These are phyloP conservation scores for Termitomyces sp. DNA, from an alignment of 768 basidiomycete genomes.

Conservation along the genomic window DNA sequence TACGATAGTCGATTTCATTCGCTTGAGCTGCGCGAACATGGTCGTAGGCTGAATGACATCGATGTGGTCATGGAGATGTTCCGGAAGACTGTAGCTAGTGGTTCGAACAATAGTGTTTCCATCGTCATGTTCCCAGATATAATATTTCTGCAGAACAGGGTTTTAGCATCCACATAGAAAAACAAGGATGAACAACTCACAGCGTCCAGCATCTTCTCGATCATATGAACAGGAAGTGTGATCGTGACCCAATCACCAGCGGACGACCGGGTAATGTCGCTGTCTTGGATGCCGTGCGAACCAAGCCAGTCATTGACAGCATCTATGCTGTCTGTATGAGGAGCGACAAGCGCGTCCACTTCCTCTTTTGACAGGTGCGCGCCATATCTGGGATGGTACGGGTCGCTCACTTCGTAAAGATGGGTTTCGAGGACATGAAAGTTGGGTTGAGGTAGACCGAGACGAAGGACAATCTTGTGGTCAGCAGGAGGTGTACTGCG, in stretches of 20 bases:
- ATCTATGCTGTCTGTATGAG: constrained; percentile 50
- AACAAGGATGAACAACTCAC: background rate
- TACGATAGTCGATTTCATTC: constrained; percentile 15
- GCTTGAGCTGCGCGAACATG: constrained; percentile 41
- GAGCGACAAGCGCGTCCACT: constrained; percentile 59
- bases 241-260: constrained; percentile 67
- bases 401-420: constrained; percentile 55
- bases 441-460: constrained; percentile 51
- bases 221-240: constrained; percentile 50
- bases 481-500: constrained; percentile 39
- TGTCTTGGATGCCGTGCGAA: constrained; percentile 46
- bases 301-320: constrained; percentile 60
- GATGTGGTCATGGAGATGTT: constrained; percentile 51
- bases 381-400: constrained; percentile 46
- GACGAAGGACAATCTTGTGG: constrained; percentile 50
- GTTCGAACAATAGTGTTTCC: constrained; percentile 60
- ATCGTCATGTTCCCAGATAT: constrained; percentile 52
- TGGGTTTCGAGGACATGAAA: constrained; percentile 45
- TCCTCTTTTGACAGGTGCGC: constrained; percentile 61
- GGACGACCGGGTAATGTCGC: constrained; percentile 46
- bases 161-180: background rate
- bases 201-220: constrained; percentile 67
- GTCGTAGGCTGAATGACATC: constrained; percentile 73
- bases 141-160: constrained; percentile 45
- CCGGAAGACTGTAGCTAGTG: constrained; percentile 62